Evolutionary conservation across 768 basidiomycete genomes (phyloP), one percentile per base, ranked within the genome.

Genomic region (Phanerochaete sordida): DNA sequence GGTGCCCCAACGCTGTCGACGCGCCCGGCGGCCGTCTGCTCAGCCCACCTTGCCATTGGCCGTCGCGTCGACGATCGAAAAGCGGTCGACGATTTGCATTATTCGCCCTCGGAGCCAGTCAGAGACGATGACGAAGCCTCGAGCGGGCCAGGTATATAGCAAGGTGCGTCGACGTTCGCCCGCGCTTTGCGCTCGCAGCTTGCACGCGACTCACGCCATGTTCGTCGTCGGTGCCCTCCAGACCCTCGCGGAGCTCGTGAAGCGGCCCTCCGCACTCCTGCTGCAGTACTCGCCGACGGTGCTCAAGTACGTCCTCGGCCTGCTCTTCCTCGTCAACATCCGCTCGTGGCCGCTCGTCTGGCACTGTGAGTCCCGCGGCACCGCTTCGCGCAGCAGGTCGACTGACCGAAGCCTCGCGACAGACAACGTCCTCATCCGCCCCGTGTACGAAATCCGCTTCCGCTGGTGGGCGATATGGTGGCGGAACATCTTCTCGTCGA

Each of bases 311-410:
- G 53, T 82, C 39, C 56, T 80, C n/a, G 63, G 67, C 43, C 33
- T 85, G 21, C 57, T 90, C 0, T 72, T 90, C 50, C 66, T 88
- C n/a, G 43, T 84, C 21, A 89, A 90, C 60, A 60, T 74, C 19
- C 81, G 84, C 21, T 87, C 86, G 15, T 79, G 83, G 68, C 89
- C 89, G 1, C 67, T 87, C 23, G 75, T 76, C 28, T 91, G 88
- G 88, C 88, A 90, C 65, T 65, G 88, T 90, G 66, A 68, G 87
- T 80, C 6, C 23, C 35, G 27, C 28, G 35, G 49, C 51, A 16
- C 64, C 46, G 5, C 23, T 30, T 26, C 24, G 23, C 33, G 27
- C 7, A 12, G 9, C 2, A 21, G 7, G 3, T 48, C 23, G 39
- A 56, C 24, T 59, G 9, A 58, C 16, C 21, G 64, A 55, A 43